Conservation (phyloP, 2,329 filamentous ascomycete species). For the Alternaria sp. region DNA sequence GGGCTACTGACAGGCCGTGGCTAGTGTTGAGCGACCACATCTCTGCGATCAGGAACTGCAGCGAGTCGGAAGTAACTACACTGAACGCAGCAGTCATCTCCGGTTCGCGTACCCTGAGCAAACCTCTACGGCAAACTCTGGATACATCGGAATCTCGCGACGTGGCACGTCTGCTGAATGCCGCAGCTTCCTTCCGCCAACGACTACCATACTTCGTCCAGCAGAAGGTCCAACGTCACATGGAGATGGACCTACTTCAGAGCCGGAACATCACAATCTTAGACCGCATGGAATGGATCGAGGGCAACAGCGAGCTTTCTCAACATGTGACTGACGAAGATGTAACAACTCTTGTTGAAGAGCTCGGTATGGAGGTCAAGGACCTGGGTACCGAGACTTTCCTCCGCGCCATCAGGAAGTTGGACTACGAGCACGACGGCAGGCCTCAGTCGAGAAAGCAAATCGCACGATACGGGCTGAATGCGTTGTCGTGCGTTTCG, state of each 20-base stretch:
- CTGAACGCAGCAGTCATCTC: constrained; percentile 65
- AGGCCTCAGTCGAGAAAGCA: constrained; percentile 52
- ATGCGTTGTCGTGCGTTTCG: constrained; percentile 74
- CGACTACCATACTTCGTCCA: constrained; percentile 73
- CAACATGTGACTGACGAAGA: constrained; percentile 83
- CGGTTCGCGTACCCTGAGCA: constrained; percentile 19
- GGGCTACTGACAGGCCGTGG: constrained; percentile 76
- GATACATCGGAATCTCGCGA: constrained; percentile 51
- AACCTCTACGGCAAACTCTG: constrained; percentile 42
- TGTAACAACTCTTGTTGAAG: constrained; percentile 62
- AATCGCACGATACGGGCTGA: constrained; percentile 78
- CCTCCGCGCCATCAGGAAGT: constrained; percentile 56
- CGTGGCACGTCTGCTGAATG: constrained; percentile 68
- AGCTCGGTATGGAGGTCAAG: constrained; percentile 60
- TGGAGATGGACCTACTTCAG: constrained; percentile 76
- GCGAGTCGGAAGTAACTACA: constrained; percentile 74
- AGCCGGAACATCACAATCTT: constrained; percentile 64
- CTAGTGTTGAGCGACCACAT: constrained; percentile 82
- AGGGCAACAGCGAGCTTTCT: constrained; percentile 78
- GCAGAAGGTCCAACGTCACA: constrained; percentile 69
- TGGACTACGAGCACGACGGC: constrained; percentile 50
- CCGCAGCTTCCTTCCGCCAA: constrained; percentile 73
- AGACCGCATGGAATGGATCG: constrained; percentile 78
- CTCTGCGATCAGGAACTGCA: constrained; percentile 80
- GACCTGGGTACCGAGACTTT: constrained; percentile 59